These are phyloP conservation scores for Colletotrichum lupini DNA, from an alignment of 2,329 filamentous ascomycete species.

Conservation along the genomic window DNA sequence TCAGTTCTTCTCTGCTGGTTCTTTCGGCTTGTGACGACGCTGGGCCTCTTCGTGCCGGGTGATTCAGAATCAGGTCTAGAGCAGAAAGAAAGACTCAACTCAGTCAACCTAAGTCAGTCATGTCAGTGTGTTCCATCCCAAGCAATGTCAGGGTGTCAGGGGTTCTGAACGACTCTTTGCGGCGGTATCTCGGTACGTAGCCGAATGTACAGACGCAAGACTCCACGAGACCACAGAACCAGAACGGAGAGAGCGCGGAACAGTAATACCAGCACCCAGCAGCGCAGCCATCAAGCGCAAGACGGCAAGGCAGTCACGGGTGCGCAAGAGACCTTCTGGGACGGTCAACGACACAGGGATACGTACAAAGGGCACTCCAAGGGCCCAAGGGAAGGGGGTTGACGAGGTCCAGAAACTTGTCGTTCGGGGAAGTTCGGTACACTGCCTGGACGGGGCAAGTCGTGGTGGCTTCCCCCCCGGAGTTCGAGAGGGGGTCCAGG, in stretches of 20 bases:
- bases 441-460: constrained; percentile 16
- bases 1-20: not conserved
- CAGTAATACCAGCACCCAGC: too few relatives aligned
- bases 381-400: not conserved
- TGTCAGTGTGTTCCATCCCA: not conserved
- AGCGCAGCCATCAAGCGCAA: not conserved
- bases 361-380: not conserved
- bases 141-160: not conserved
- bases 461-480: constrained; percentile 6
- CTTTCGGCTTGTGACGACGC: constrained; percentile 10
- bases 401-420: constrained; percentile 13
- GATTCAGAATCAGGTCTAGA: not conserved
- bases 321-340: not conserved
- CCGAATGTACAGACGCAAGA: not conserved
- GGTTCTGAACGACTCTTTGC: not conserved
- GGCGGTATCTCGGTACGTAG: constrained; percentile 4
- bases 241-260: not conserved
- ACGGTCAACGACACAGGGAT: not conserved
- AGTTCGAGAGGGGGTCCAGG: not conserved
- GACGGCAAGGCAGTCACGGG: not conserved
- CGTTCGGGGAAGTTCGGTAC: constrained; percentile 31
- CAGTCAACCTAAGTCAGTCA: not conserved
- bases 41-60: not conserved
- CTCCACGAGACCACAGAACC: not conserved
- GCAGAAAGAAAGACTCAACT: not conserved